phyloP scores from a whole-genome alignment of 2,329 filamentous ascomycete species.

The Xylariaceae sp. region DNA sequence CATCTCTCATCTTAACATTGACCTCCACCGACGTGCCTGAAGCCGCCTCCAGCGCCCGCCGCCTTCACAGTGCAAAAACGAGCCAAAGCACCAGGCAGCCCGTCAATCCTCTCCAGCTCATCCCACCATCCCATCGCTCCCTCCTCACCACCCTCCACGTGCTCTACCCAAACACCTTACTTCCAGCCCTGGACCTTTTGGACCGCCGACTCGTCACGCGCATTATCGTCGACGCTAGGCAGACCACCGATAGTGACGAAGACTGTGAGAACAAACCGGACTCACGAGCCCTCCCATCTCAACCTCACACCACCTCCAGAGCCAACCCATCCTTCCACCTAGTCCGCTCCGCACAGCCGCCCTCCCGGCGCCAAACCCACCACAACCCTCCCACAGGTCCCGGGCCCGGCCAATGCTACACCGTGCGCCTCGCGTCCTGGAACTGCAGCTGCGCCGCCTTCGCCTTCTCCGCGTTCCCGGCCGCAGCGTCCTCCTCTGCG shows the following conservation, averaged over 20 bases:
- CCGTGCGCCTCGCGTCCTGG: constrained; percentile 73
- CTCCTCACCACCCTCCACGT: constrained; percentile 79
- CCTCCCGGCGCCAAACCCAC: constrained; percentile 11
- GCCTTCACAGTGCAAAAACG: background rate
- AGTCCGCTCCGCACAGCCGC: constrained; percentile 54
- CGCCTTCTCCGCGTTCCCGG: constrained; percentile 64
- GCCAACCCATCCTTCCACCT: constrained; percentile 47
- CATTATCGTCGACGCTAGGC: constrained; percentile 27
- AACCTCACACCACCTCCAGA: too few relatives aligned
- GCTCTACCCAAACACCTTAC: constrained; percentile 73
- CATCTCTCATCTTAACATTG: constrained; percentile 43
- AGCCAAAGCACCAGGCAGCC: background rate
- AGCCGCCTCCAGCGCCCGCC: background rate
- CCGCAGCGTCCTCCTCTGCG: constrained; percentile 2
- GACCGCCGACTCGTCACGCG: constrained; percentile 70
- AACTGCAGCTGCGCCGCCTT: constrained; percentile 89
- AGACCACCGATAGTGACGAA: too few relatives aligned
- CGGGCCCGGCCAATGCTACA: constrained; percentile 42
- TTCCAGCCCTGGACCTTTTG: constrained; percentile 82
- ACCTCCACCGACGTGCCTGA: constrained; percentile 22
- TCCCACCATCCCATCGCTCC: constrained; percentile 39
- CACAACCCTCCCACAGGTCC: constrained; percentile 11
- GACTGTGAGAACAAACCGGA: too few relatives aligned
- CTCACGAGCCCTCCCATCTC: too few relatives aligned
- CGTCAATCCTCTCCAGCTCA: constrained; percentile 31